Percentiles rank a stretch among this genome's conserved stretches.
Evolutionary conservation across 2,329 filamentous ascomycete genomes (phyloP).

Genomic region (Claviceps quebecensis): DNA sequence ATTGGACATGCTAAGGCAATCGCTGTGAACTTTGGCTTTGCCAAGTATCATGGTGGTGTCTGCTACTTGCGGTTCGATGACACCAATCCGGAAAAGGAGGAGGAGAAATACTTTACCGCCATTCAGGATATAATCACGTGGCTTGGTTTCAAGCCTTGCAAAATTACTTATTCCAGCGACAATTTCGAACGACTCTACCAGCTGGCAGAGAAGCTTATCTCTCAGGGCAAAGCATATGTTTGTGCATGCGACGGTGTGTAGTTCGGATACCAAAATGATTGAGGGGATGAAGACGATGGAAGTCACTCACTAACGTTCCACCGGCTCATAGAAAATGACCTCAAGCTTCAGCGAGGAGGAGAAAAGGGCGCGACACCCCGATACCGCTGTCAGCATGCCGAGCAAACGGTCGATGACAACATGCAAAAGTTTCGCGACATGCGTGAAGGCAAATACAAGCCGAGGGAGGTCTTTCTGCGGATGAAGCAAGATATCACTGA

Average conservation of each 20-base stretch:
- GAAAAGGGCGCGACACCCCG: conserved; percentile 53
- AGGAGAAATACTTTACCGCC: conserved; percentile 77
- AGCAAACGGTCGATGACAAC: conserved; percentile 61
- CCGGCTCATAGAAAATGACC: conserved; percentile 44
- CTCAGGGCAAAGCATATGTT: conserved; percentile 56
- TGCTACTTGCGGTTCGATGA: conserved; percentile 57
- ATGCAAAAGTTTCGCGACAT: conserved; percentile 76
- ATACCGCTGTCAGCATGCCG: conserved; percentile 69
- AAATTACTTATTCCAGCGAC: conserved; percentile 72
- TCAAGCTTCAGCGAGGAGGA: conserved; percentile 77
- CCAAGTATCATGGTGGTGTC: conserved; percentile 61
- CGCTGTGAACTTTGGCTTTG: conserved; percentile 92
- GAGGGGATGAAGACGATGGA: no score
- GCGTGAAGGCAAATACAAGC: conserved; percentile 81
- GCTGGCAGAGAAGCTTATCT: conserved; percentile 68
- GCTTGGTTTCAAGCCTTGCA: conserved; percentile 43
- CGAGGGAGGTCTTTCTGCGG: conserved; percentile 68
- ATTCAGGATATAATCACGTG: conserved; percentile 80
- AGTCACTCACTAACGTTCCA: neutral
- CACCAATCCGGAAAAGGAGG: conserved; percentile 87
- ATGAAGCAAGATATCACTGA: conserved; percentile 85
- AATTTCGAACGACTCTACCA: conserved; percentile 76
- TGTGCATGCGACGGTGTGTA: conserved; percentile 67
- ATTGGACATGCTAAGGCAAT: conserved; percentile 94
- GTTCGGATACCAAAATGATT: neutral